Base-by-base conservation (phyloP, 2,329 filamentous ascomycete species). In the Diaporthe humulicola region DNA sequence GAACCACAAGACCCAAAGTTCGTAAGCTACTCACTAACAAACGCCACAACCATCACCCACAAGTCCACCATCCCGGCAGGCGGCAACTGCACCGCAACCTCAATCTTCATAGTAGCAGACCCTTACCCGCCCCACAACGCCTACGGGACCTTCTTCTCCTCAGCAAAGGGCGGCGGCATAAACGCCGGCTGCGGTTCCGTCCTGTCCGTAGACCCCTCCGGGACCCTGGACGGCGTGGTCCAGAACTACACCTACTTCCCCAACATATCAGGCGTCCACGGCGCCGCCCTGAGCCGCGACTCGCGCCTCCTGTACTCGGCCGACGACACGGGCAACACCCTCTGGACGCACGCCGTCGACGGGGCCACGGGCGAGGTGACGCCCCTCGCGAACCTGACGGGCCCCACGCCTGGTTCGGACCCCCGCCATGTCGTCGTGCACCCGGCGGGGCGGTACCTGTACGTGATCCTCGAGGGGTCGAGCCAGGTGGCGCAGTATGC, bases 271-370 rank as follows among this genome's bases (percentile, higher is more conserved):
- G 70, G 75, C 48, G 84, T 88, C 50, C 87, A 88, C 77, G 87
- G 87, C 70, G 85, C 86, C 79, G 86, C 87, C 28, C 85, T 88
- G 74, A 85, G 86, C 74, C 82, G 83, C 5, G 83, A 83, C 36
- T 83, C 84, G 73, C 81, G 82, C 57, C 86, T 85, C 76, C 79
- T 89, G 22, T 87, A 88, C 79, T 87, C 86, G 15, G 86, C 87
- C 28, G 87, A 88, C 76, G 84, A 87, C 76, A 80, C 80, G 36
- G 86, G 84, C 69, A 87, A 88, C 79, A 84, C 85, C 73, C 83
- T 84, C 42, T 83, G 81, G 82, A 79, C 81, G 19, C 82, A 83
- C 67, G 56, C 17, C 9, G 77, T 81, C 70, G 76, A 79, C 56
- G 33, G 7, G 10, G 30, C 10, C 8, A 78, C 77, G 5, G 80